phyloP scores from a whole-genome alignment of 2,329 filamentous ascomycete genomes.

The Fusarium gaditjirri region DNA sequence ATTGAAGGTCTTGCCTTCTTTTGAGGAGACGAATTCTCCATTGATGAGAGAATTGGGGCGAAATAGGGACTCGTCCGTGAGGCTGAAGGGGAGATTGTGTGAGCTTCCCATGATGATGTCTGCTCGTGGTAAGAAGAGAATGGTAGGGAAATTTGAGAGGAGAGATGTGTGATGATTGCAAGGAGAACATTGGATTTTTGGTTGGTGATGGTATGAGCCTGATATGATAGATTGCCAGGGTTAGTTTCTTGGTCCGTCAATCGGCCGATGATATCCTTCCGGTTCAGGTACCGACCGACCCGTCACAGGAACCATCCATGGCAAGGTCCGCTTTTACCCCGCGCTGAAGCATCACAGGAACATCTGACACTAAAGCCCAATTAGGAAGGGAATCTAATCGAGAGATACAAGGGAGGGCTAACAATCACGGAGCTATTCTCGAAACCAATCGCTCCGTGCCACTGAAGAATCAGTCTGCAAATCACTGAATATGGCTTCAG shows the following conservation, averaged over 20 bases:
- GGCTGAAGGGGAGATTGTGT: not conserved
- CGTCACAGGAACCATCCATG: not conserved
- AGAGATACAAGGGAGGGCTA: accelerated
- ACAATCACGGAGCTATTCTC: not conserved
- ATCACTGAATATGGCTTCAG: accelerated
- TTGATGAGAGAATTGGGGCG: not conserved
- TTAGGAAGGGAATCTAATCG: not conserved
- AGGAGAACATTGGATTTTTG: not conserved
- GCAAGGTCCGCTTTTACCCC: conserved; percentile 2
- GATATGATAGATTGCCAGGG: not conserved
- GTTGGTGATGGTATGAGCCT: not conserved
- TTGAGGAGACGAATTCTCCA: not conserved
- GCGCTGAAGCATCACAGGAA: not conserved
- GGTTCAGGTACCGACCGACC: not conserved
- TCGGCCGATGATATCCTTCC: not conserved
- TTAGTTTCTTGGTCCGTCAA: not conserved
- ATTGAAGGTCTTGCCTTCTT: not conserved
- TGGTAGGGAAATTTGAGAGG: accelerated
- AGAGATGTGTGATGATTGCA: not conserved
- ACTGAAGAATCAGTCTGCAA: accelerated
- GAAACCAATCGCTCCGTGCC: accelerated
- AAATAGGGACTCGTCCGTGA: not conserved
- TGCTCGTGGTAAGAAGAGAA: not conserved
- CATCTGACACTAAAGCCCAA: not conserved
- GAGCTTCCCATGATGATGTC: not conserved